Base-by-base conservation (phyloP, 441 rosid species). In the Omphalea diandra region DNA sequence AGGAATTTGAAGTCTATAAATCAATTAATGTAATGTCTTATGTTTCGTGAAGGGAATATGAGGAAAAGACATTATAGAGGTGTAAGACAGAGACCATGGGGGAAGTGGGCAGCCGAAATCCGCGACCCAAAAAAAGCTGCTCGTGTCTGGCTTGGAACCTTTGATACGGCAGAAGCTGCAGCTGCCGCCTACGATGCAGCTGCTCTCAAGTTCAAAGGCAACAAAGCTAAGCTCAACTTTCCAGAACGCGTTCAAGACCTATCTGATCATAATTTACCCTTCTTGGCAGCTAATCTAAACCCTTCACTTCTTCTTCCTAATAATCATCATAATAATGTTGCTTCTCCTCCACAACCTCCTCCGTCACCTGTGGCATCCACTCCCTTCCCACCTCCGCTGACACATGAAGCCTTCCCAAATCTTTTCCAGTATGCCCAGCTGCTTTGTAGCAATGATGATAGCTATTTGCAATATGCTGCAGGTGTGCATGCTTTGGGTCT, bases 161-260 rank as follows among this genome's bases (percentile, higher is more conserved):
- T 82, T 36, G 82, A 79, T 41, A 82, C 82, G 0, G 85, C 85
- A 44, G 83, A 82, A 67, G 83, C 75, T 20, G 82, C 85, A 0
- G 85, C 85, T 20, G 27, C 63, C 18, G 82, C 83, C 12, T 82
- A 79, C 31, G 85, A 82, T 71, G 79, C 79, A 55, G 96, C 96
- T 0, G 96, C 96, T 47, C 83, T 86, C 12, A 83, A 83, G 73
- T 90, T 90, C 83, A 84, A 86, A 85, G 96, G 96, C 72, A 86
- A 69, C 43, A 90, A 90, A 73, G 96, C 96, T 32, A 90, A 88
- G 72, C 88, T 90, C 11, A 90, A 90, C 74, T 90, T 88, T 76
- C 96, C 96, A 2, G 90, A 82, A 43, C 70, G 77, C 12, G 76
- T 82, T 38, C 82, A 71, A 65, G 62, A 41, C 17, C 22, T 1